phyloP scores from a whole-genome alignment of 1,284 basidiomycete species.

The Malassezia restricta region DNA sequence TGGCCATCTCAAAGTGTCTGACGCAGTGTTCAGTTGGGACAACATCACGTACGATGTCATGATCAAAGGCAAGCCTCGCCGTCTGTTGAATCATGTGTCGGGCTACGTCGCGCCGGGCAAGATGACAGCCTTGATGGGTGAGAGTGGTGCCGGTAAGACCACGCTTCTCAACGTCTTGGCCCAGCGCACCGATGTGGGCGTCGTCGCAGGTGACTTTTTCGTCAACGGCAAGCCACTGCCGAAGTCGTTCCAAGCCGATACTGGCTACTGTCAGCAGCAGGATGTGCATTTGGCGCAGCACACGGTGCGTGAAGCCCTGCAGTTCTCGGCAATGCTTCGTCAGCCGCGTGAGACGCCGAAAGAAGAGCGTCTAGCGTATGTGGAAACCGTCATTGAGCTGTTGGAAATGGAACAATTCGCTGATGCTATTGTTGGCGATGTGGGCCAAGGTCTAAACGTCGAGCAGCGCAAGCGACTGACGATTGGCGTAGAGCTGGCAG shows the following conservation, averaged over 20 bases:
- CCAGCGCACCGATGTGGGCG: slow-evolving; percentile 24
- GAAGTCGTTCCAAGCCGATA: slow-evolving; percentile 29
- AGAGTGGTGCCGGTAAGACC: slow-evolving; percentile 37
- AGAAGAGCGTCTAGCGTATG: slow-evolving; percentile 26
- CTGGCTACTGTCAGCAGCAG: slow-evolving; percentile 36
- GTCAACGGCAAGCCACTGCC: slow-evolving; percentile 24
- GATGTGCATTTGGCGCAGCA: slow-evolving; percentile 26
- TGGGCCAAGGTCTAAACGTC: slow-evolving; percentile 27
- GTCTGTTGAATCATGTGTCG: slow-evolving; percentile 47
- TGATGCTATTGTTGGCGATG: slow-evolving; percentile 31
- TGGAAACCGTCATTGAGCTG: slow-evolving; percentile 30
- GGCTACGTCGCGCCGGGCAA: slow-evolving; percentile 35
- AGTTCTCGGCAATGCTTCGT: slow-evolving; percentile 30
- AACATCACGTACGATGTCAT: slow-evolving; percentile 32
- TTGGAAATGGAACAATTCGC: slow-evolving; percentile 33
- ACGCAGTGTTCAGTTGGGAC: slow-evolving; percentile 28
- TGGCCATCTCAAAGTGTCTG: slow-evolving; percentile 19
- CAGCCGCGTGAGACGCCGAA: slow-evolving; percentile 26
- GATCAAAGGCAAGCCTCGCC: slow-evolving; percentile 29
- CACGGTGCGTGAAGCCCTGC: slow-evolving; percentile 34
- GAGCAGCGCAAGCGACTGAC: slow-evolving; percentile 36
- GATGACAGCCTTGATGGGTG: slow-evolving; percentile 38
- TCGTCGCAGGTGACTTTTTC: slow-evolving; percentile 23
- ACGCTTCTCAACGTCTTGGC: slow-evolving; percentile 36
- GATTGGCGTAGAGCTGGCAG: slow-evolving; percentile 36